Base-by-base conservation (phyloP, 1,284 basidiomycete genomes). In the Boletus smithii region DNA sequence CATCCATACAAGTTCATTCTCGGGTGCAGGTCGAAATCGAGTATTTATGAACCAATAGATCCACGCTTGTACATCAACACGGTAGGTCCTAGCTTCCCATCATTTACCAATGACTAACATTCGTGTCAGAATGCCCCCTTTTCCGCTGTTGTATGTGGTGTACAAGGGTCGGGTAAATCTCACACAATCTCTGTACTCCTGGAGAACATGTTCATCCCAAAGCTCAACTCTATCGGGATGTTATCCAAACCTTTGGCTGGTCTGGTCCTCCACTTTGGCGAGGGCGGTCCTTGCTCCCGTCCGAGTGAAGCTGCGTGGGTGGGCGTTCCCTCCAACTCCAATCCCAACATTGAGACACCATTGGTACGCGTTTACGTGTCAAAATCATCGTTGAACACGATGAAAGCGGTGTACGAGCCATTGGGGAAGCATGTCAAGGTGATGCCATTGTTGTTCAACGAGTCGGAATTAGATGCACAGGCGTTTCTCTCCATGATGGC, bases 91-190 rank as follows among this genome's bases (percentile, higher is more conserved):
- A 14, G 17, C 37, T 16, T 17, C 22, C 5, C 0, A 16, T 33
- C 31, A 7, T 29, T 13, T 18, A 17, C 2, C 5, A 29, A 18
- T 16, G 3, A 20, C 14, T 40, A 23, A 42, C 13, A 9, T 18
- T 46, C 11, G 39, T 35, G 5, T 17, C 35, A 79, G 77, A 79
- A 79, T 53, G 70, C 77, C 0, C 77, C 79, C 1, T 75, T 79
- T 51, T 79, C 76, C 2, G 74, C 74, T 0, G 57, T 77, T 13
- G 71, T 81, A 9, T 80, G 79, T 44, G 79, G 79, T 0, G 79
- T 81, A 0, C 79, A 81, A 67, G 79, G 83, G 0, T 79, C 80
- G 0, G 83, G 82, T 8, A 85, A 85, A 62, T 83, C 80, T 0
- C 83, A 85, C 47, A 83, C 80, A 0, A 75, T 84, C 1, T 76